Conservation (phyloP, 345 rosid genomes). For the Geranium rotundifolium region DNA sequence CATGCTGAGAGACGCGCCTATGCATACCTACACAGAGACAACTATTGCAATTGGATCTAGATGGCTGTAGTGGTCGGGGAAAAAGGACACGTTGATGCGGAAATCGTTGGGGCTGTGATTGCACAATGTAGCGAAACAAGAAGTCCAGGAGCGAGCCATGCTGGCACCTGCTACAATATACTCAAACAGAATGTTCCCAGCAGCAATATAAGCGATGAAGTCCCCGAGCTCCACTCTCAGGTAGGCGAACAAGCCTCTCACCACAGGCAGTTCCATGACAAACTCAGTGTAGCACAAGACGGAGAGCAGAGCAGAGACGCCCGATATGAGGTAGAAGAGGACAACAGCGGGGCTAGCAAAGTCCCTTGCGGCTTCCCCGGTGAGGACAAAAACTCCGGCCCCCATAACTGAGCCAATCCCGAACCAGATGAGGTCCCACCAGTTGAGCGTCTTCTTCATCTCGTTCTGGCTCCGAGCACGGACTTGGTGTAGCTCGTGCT, state of each 20-base stretch:
- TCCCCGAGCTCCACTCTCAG: slow-evolving; percentile 79
- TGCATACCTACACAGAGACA: slow-evolving; percentile 26
- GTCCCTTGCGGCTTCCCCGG: not conserved
- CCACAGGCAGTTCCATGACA: slow-evolving; percentile 4
- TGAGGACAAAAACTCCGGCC: not conserved
- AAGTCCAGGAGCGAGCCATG: slow-evolving; percentile 75
- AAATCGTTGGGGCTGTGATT: slow-evolving; percentile 59
- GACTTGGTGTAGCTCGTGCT: slow-evolving; percentile 34
- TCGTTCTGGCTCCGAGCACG: slow-evolving; percentile 39
- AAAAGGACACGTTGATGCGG: slow-evolving; percentile 35
- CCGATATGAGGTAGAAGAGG: slow-evolving; percentile 6
- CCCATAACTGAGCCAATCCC: not conserved
- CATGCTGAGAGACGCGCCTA: slow-evolving; percentile 57
- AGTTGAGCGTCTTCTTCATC: slow-evolving; percentile 46
- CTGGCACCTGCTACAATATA: slow-evolving; percentile 65
- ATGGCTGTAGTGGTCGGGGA: slow-evolving; percentile 41
- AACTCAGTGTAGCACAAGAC: slow-evolving; percentile 12
- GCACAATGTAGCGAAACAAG: slow-evolving; percentile 74
- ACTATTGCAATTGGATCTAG: slow-evolving; percentile 71
- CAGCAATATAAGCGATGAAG: slow-evolving; percentile 79
- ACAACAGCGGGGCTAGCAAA: slow-evolving; percentile 7
- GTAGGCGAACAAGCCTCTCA: slow-evolving; percentile 37
- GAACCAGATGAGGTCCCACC: slow-evolving; percentile 68
- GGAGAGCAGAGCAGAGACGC: slow-evolving; percentile 11
- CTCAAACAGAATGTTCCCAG: slow-evolving; percentile 75